Evolutionary conservation across 345 rosid species (phyloP), one percentile per base, ranked within the genome.

Genomic region (Anacardium occidentale): DNA sequence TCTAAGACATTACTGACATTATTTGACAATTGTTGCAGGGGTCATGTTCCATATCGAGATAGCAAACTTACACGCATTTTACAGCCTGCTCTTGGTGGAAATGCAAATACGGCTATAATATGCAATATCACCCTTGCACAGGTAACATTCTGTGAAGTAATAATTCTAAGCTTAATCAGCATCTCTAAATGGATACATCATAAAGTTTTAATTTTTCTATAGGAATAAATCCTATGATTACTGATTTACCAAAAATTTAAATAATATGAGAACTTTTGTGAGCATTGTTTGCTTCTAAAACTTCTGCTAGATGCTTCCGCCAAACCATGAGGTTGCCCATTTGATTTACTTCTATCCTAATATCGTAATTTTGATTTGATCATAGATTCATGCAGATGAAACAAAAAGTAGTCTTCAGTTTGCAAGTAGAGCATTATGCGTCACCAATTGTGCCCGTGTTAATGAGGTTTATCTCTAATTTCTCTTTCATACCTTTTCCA

Each of bases 51-150:
- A 0, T 94, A 94, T 67, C 89, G 98, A 54, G 98, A 94, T 79
- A 94, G 98, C 87, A 94, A 92, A 77, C 93, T 94, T 74, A 94
- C 98, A 25, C 89, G 98, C 71, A 94, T 94, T 76, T 86, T 94
- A 78, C 98, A 94, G 77, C 98, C 98, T 40, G 91, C 98, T 69
- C 82, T 94, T 29, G 98, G 98, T 79, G 98, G 98, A 85, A 94
- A 94, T 85, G 96, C 98, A 64, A 94, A 94, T 80, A 94, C 98
- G 44, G 98, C 98, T 54, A 92, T 94, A 63, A 94, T 94, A 71
- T 94, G 98, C 87, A 94, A 94, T 77, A 90, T 94, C 56, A 94
- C 98, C 10, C 90, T 94, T 80, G 98, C 97, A 64, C 97, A 87
- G 88, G 98, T 94, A 83, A 25, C 74, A 68, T 34, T 78, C 47